Evolutionary conservation across 352 stramenopile genomes (phyloP).

Genomic region (Phytophthora brassicae): DNA sequence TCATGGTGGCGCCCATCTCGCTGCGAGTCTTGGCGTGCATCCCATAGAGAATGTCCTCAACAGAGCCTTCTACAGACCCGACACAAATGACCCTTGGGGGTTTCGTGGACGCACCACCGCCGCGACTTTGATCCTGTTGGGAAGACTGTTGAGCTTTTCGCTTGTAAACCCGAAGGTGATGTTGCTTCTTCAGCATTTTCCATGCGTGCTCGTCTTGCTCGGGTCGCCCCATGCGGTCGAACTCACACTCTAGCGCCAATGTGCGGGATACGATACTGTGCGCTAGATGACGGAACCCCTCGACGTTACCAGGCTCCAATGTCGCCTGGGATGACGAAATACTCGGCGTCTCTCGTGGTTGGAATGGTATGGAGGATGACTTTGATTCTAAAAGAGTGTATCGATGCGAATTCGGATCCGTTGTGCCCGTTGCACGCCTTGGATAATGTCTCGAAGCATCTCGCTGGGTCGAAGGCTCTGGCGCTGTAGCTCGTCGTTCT

Average conservation of each 20-base stretch:
- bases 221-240: conserved; percentile 32
- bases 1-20: conserved; percentile 56
- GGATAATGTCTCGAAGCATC: conserved; percentile 13
- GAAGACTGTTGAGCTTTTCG: conserved; percentile 17
- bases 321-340: conserved; percentile 24
- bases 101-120: conserved; percentile 17
- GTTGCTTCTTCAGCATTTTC: conserved; percentile 43
- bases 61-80: conserved; percentile 47
- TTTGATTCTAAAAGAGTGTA: conserved; percentile 19
- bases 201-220: conserved; percentile 34
- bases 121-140: conserved; percentile 15
- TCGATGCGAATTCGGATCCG: conserved; percentile 1
- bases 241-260: conserved; percentile 48
- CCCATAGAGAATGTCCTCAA: conserved; percentile 63
- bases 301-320: conserved; percentile 33
- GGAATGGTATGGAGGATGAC: conserved; percentile 8
- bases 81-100: conserved; percentile 54
- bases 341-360: conserved; percentile 7
- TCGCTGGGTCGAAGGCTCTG: conserved; percentile 10
- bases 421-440: conserved; percentile 23
- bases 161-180: conserved; percentile 51
- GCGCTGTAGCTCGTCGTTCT: conserved; percentile 29
- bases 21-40: conserved; percentile 55
- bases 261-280: conserved; percentile 53
- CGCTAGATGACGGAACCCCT: conserved; percentile 40